phyloP scores from a whole-genome alignment of 2,329 filamentous ascomycete genomes.

The Pseudogymnoascus sp. region DNA sequence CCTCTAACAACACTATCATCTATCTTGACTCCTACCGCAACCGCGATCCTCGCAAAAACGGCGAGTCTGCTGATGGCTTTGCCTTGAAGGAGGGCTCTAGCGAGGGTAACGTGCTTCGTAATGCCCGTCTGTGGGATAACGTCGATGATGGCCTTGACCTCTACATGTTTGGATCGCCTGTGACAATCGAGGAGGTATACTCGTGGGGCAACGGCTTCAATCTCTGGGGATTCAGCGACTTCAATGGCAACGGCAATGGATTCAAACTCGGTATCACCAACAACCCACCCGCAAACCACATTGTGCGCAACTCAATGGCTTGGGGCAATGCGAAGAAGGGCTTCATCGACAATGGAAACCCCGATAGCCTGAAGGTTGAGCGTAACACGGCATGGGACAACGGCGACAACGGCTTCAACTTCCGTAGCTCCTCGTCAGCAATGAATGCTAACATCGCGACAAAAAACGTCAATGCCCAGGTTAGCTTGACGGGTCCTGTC shows the following conservation, averaged over 20 bases:
- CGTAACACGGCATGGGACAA: constrained; percentile 42
- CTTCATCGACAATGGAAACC: constrained; percentile 40
- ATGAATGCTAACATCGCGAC: constrained; percentile 35
- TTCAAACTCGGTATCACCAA: constrained; percentile 39
- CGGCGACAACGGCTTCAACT: constrained; percentile 34
- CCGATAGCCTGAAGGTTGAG: constrained; percentile 33
- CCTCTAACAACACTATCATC: constrained; percentile 33
- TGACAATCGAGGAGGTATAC: constrained; percentile 38
- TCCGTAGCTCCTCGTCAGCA: constrained; percentile 29
- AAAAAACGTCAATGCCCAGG: constrained; percentile 26
- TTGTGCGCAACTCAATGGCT: constrained; percentile 38
- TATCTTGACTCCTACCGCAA: constrained; percentile 39
- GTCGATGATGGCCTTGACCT: constrained; percentile 43
- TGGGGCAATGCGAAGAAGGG: constrained; percentile 38
- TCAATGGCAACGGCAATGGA: constrained; percentile 40
- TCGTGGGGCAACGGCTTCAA: constrained; percentile 41
- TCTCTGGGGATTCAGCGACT: constrained; percentile 36
- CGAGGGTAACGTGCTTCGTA: constrained; percentile 37
- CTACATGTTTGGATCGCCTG: constrained; percentile 34
- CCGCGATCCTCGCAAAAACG: constrained; percentile 42
- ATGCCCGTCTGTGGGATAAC: constrained; percentile 42
- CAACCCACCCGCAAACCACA: constrained; percentile 34
- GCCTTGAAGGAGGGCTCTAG: constrained; percentile 40
- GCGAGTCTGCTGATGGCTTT: constrained; percentile 43
- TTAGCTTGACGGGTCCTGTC: constrained; percentile 21